phyloP scores from a whole-genome alignment of 768 basidiomycete species.

The Rhizopogon salebrosus region DNA sequence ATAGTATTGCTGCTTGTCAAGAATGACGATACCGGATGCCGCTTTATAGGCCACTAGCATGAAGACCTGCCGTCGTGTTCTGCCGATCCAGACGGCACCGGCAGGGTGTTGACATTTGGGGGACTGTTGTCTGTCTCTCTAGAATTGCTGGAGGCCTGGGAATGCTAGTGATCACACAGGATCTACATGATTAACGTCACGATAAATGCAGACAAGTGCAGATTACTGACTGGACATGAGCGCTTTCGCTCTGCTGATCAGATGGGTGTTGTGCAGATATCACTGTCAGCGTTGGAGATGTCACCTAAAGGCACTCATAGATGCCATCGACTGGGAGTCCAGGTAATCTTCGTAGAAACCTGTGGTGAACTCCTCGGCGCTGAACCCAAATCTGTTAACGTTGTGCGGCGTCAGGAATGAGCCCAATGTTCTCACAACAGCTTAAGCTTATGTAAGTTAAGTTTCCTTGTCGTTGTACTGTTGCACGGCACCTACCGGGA shows the following conservation, averaged over 20 bases:
- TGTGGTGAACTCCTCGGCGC: constrained; percentile 77
- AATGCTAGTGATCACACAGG: not conserved
- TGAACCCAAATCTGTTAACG: constrained; percentile 87
- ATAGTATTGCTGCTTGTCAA: no score
- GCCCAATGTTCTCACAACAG: no score
- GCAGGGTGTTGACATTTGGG: not conserved
- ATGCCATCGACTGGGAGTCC: constrained; percentile 60
- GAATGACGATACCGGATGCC: not conserved
- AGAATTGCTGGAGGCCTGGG: not conserved
- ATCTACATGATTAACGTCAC: not conserved
- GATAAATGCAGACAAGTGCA: not conserved
- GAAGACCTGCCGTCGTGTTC: not conserved
- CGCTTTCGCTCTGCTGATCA: not conserved
- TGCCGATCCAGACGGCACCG: not conserved
- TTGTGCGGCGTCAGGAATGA: no score
- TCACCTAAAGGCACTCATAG: constrained; percentile 76
- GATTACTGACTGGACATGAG: not conserved
- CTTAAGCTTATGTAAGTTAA: no score
- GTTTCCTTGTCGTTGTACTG: no score
- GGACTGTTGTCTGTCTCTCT: no score
- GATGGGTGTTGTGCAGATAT: not conserved
- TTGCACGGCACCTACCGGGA: no score
- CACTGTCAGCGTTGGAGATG: constrained; percentile 55
- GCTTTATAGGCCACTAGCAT: not conserved
- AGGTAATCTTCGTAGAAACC: constrained; percentile 81